Base-by-base conservation (phyloP, 179 eudicot genomes). In the Gypsophila paniculata region DNA sequence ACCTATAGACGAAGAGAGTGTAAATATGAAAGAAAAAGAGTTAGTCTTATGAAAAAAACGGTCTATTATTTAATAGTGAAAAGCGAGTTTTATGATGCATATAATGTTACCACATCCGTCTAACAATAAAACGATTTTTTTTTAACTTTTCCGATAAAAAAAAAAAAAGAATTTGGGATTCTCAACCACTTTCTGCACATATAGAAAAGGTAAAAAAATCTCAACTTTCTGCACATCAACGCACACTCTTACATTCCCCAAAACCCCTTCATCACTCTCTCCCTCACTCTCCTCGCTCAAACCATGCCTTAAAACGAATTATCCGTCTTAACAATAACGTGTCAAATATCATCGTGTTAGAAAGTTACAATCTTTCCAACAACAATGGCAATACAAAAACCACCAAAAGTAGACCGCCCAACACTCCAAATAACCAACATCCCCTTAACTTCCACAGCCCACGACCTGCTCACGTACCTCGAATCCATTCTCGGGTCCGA, bases 351-450 rank as follows among this genome's bases (percentile, higher is more conserved):
- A n/a, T n/a, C n/a, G n/a, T n/a, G n/a, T n/a, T n/a, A n/a, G n/a
- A n/a, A n/a, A n/a, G n/a, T n/a, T n/a, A n/a, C n/a, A n/a, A n/a
- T n/a, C n/a, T n/a, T n/a, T n/a, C 26, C 38, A 23, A 23, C 44
- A n/a, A 17, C 22, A 59, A 82, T 78, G 78, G 84, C 86, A 34
- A 78, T 72, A 36, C 80, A 76, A 36, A 81, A 60, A 60, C 23
- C 74, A 60, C 23, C 74, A 61, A 84, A 79, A 32, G 54, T 11
- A 46, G 81, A 81, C 46, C 74, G 78, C 26, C 76, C 87, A 46
- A 86, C 91, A 0, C 81, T 89, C 9, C 75, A 74, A 17, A 70
- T 91, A 68, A 68, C 85, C 8, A 89, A 90, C 90, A 86, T 94
- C 79, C 95, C 99, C 0, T 70, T 67, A 63, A 73, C 92, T 4